phyloP scores from a whole-genome alignment of 176 grass and related monocot species.

The Ensete ventricosum region DNA sequence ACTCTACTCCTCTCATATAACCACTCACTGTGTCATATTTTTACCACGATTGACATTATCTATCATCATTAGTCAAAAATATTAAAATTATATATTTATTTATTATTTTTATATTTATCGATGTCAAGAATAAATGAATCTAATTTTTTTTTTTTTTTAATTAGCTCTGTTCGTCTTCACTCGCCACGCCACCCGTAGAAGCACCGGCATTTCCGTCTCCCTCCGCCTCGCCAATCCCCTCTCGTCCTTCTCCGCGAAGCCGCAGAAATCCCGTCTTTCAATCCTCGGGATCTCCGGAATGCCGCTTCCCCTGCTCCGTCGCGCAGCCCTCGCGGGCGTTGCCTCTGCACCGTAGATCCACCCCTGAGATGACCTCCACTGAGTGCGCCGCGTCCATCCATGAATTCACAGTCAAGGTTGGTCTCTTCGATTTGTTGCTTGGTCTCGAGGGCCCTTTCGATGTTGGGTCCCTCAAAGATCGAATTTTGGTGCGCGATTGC shows the following conservation, averaged over 20 bases:
- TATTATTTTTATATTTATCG: too few relatives aligned
- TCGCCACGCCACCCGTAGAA: neutral
- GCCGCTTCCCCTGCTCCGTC: neutral
- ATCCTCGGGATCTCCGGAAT: neutral
- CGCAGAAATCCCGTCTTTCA: neutral
- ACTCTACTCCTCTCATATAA: too few relatives aligned
- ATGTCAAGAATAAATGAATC: too few relatives aligned
- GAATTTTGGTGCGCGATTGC: neutral
- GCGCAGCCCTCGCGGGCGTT: neutral
- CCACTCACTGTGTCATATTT: too few relatives aligned
- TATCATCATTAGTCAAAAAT: too few relatives aligned
- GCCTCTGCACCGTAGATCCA: conserved; percentile 7
- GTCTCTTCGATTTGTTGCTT: neutral
- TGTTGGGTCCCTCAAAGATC: neutral
- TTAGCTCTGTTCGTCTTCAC: neutral
- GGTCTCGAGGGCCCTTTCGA: neutral
- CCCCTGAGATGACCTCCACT: conserved; percentile 56
- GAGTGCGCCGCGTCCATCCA: conserved; percentile 51
- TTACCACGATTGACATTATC: too few relatives aligned
- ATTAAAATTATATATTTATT: too few relatives aligned
- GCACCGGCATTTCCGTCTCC: neutral
- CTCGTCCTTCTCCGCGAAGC: conserved; percentile 5
- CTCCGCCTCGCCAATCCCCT: conserved; percentile 20
- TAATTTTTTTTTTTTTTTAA: too few relatives aligned
- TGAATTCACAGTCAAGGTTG: conserved; percentile 92